Conservation (phyloP, 768 basidiomycete genomes). For the Lyophyllum decastes region DNA sequence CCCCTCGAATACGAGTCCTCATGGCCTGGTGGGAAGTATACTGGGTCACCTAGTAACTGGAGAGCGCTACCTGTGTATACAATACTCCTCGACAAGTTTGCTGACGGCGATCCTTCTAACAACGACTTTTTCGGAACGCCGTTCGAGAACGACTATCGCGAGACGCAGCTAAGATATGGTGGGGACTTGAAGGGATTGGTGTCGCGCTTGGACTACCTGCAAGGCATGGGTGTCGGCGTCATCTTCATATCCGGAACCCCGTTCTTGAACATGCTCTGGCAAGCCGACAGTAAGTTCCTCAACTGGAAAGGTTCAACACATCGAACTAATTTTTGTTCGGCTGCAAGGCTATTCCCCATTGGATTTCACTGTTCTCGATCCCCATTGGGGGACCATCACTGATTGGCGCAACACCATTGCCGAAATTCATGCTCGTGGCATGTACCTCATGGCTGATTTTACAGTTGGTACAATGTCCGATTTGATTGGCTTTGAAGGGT, state of each 20-base stretch:
- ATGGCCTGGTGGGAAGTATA: constrained; percentile 68
- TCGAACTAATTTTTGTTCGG: constrained; percentile 9
- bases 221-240: constrained; percentile 83
- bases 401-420: constrained; percentile 82
- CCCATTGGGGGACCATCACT: constrained; percentile 84
- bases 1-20: constrained; percentile 66
- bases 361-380: constrained; percentile 88
- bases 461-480: constrained; percentile 93
- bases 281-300: constrained; percentile 80
- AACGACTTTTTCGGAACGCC: constrained; percentile 85
- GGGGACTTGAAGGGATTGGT: constrained; percentile 85
- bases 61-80: constrained; percentile 79
- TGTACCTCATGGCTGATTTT: constrained; percentile 94
- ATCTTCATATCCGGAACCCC: constrained; percentile 93
- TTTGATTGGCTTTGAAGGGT: constrained; percentile 86
- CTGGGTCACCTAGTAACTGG: constrained; percentile 84
- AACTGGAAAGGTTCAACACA: background rate
- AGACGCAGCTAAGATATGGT: constrained; percentile 87
- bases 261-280: constrained; percentile 97
- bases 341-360: constrained; percentile 85
- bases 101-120: constrained; percentile 89
- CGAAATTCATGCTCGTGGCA: constrained; percentile 73
- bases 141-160: constrained; percentile 84
- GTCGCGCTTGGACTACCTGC: constrained; percentile 79
- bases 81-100: constrained; percentile 89